phyloP scores from a whole-genome alignment of 768 basidiomycete genomes.

The Russula virescens region DNA sequence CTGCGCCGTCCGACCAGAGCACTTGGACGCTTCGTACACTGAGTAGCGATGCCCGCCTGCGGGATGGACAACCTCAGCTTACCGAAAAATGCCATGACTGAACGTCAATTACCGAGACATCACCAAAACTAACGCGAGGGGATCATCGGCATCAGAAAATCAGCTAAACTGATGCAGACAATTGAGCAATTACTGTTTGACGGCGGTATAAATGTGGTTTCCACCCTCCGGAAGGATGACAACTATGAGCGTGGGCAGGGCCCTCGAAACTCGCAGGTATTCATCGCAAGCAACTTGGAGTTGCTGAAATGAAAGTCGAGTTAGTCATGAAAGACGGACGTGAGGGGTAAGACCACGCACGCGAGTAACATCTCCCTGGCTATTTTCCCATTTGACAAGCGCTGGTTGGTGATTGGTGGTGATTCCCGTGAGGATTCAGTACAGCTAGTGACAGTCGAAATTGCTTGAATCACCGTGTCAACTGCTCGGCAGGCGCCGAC shows the following conservation, averaged over 20 bases:
- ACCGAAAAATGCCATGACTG: too few relatives aligned
- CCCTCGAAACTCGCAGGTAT: constrained; percentile 36
- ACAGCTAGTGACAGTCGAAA: background rate
- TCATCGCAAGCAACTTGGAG: constrained; percentile 46
- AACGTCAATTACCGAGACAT: constrained; percentile 7
- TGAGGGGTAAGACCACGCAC: background rate
- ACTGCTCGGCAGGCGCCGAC: constrained; percentile 45
- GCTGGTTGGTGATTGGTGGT: constrained; percentile 40
- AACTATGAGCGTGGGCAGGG: constrained; percentile 24
- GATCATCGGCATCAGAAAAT: background rate
- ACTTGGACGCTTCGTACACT: constrained; percentile 64
- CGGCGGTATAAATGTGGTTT: constrained; percentile 66
- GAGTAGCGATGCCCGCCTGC: constrained; percentile 66
- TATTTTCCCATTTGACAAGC: constrained; percentile 47
- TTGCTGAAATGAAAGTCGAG: constrained; percentile 35
- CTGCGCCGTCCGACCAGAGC: constrained; percentile 57
- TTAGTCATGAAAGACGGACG: background rate
- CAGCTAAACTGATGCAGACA: background rate
- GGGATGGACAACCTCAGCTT: background rate
- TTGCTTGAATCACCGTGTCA: constrained; percentile 40
- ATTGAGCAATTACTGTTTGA: constrained; percentile 62
- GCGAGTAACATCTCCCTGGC: constrained; percentile 45
- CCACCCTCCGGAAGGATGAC: constrained; percentile 34
- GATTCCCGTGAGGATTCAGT: constrained; percentile 45
- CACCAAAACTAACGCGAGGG: background rate